A percentile compares a stretch with the other conserved stretches of the same genome.
Conservation (phyloP, 2,329 filamentous ascomycete genomes). For the Ciborinia camelliae region DNA sequence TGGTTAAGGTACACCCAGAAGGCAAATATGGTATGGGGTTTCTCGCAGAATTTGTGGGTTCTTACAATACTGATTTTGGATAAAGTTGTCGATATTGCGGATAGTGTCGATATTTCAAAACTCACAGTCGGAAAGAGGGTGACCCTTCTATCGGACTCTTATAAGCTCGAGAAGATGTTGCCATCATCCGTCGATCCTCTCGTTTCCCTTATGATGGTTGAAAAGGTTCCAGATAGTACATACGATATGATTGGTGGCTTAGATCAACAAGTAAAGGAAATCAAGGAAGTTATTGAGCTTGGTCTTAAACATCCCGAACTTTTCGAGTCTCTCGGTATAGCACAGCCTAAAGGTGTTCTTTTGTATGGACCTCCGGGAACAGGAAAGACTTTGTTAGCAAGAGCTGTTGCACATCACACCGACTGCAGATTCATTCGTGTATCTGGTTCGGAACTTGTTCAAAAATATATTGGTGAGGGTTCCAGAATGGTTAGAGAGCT, state of each 20-base stretch:
- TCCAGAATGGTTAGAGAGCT: slow-evolving; percentile 97
- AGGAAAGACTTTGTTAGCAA: slow-evolving; percentile 90
- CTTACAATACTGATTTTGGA: neutral
- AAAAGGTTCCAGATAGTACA: slow-evolving; percentile 98
- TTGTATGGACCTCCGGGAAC: slow-evolving; percentile 96
- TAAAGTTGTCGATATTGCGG: slow-evolving; percentile 89
- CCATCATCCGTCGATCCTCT: slow-evolving; percentile 97
- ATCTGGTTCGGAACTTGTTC: slow-evolving; percentile 90
- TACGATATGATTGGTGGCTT: slow-evolving; percentile 99
- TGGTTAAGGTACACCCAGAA: slow-evolving; percentile 98
- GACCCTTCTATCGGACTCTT: slow-evolving; percentile 91
- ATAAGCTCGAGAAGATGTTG: slow-evolving; percentile 98
- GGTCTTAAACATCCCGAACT: slow-evolving; percentile 97
- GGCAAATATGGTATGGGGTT: slow-evolving; percentile 87
- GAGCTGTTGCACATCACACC: slow-evolving; percentile 96
- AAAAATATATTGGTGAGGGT: slow-evolving; percentile 99
- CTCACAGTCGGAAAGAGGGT: slow-evolving; percentile 97
- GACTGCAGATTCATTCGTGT: slow-evolving; percentile 99
- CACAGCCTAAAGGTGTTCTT: slow-evolving; percentile 94
- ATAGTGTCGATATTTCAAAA: slow-evolving; percentile 90
- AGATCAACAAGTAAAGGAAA: slow-evolving; percentile 99
- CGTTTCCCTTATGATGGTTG: slow-evolving; percentile 99
- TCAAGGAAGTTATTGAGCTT: slow-evolving; percentile 99
- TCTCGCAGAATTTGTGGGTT: neutral
- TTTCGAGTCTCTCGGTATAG: slow-evolving; percentile 98